Conservation (phyloP, 768 basidiomycete genomes). For the Sarcodon aspratus region DNA sequence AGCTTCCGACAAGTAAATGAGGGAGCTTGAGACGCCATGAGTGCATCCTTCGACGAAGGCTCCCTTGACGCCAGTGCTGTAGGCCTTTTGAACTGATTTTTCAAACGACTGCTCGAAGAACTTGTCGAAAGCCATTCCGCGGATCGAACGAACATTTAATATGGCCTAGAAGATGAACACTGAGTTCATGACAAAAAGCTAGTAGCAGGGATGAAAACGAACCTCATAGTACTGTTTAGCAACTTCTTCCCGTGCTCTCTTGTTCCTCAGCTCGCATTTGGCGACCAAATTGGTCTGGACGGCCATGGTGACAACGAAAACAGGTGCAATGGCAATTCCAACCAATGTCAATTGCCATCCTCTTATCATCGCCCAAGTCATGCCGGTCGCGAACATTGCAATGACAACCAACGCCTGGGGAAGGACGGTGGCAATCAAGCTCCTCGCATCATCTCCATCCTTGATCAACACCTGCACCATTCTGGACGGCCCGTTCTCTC, state of each 20-base stretch:
- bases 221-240: conserved; percentile 81
- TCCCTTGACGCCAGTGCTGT: conserved; percentile 59
- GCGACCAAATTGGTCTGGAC: conserved; percentile 65
- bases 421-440: conserved; percentile 61
- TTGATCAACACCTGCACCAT: conserved; percentile 74
- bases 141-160: conserved; percentile 75
- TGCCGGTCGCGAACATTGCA: conserved; percentile 73
- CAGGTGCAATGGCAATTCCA: conserved; percentile 76
- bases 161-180: conserved; percentile 37
- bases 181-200: conserved; percentile 1
- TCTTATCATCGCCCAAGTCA: conserved; percentile 78
- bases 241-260: conserved; percentile 77
- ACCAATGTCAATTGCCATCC: conserved; percentile 94
- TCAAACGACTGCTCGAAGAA: conserved; percentile 67
- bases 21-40: conserved; percentile 65
- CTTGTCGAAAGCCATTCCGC: conserved; percentile 74
- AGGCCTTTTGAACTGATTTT: conserved; percentile 44
- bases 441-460: conserved; percentile 82
- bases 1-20: conserved; percentile 87
- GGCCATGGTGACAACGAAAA: conserved; percentile 69
- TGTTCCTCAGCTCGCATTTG: conserved; percentile 68
- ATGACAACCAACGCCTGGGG: conserved; percentile 62
- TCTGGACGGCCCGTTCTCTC: conserved; percentile 36
- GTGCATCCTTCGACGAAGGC: conserved; percentile 84
- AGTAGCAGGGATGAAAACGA: conserved; percentile 12